Evolutionary conservation across 805 yeast species (phyloP), one percentile per base, ranked within the genome.

Genomic region (Saturnispora dispora): DNA sequence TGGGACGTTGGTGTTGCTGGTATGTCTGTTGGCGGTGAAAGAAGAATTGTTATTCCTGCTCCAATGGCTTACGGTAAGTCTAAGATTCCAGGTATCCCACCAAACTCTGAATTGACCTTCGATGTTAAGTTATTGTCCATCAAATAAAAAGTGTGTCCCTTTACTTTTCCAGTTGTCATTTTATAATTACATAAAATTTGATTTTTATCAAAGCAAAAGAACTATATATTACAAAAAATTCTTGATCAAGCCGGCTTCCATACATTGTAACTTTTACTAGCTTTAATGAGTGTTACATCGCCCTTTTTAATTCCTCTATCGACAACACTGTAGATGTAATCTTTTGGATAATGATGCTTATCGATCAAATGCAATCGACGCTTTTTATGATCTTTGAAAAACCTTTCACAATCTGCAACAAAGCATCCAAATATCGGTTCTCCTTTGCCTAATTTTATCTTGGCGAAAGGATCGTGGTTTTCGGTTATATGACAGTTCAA

Each of bases 1-100:
- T 93, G 96, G 88, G 99, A 93, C 68, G 79, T 91, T 64, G 99
- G 99, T 78, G 93, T 93, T 63, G 89, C 91, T 53, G 98, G 98
- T 68, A 90, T 93, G 97, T 82, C 95, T 52, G 95, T 88, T 66
- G 96, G 96, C 65, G 98, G 98, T 67, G 99, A 93, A 79, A 90
- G 99, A 79, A 83, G 98, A 76, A 88, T 93, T 60, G 79, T 88
- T 55, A 88, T 93, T 60, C 99, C 99, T 62, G 84, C 99, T 50
- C 81, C 90, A 64, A 86, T 87, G 82, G 99, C 96, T 52, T 93
- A 93, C 73, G 99, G 99, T 59, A 85, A 85, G 64, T 84, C 86
- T 74, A 81, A 86, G 58, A 78, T 93, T 58, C 99, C 99, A 60
- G 99, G 98, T 56, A 88, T 93, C 62, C 99, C 99, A 64, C 87